Conservation (phyloP, 179 eudicot genomes). For the Pouteria campechiana region DNA sequence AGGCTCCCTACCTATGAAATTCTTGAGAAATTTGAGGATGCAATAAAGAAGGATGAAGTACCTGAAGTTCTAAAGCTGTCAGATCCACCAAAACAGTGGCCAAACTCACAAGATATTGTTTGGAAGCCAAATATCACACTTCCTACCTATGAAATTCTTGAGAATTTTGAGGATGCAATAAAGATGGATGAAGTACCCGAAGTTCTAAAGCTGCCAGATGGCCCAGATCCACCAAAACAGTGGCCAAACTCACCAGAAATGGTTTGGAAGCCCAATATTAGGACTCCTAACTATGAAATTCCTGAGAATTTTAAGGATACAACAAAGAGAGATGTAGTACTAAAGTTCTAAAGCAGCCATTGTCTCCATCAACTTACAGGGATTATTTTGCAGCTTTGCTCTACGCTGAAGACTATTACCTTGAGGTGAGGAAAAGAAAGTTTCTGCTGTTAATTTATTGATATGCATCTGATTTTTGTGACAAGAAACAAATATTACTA, state of each 20-base stretch:
- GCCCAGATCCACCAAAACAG: background rate
- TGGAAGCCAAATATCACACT: background rate
- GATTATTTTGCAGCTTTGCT: slow-evolving; percentile 16
- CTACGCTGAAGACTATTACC: slow-evolving; percentile 18
- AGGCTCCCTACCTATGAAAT: too few species aligned
- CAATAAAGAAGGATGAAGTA: background rate
- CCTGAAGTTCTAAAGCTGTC: background rate
- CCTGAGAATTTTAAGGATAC: background rate
- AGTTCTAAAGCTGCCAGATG: background rate
- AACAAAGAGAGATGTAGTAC: background rate
- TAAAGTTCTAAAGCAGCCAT: slow-evolving; percentile 10
- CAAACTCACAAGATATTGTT: background rate
- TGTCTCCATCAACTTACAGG: slow-evolving; percentile 12
- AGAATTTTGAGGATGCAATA: background rate
- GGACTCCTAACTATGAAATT: background rate
- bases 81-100: background rate
- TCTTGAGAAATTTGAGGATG: background rate
- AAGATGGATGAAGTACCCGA: background rate
- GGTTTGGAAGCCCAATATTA: background rate
- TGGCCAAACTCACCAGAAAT: background rate
- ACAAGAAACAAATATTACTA: too few species aligned
- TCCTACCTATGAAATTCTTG: background rate
- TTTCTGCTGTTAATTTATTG: too few species aligned
- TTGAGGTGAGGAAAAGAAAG: too few species aligned
- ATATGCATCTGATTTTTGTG: too few species aligned